Conservation (phyloP, 2,329 filamentous ascomycete genomes). For the Cordyceps militaris region DNA sequence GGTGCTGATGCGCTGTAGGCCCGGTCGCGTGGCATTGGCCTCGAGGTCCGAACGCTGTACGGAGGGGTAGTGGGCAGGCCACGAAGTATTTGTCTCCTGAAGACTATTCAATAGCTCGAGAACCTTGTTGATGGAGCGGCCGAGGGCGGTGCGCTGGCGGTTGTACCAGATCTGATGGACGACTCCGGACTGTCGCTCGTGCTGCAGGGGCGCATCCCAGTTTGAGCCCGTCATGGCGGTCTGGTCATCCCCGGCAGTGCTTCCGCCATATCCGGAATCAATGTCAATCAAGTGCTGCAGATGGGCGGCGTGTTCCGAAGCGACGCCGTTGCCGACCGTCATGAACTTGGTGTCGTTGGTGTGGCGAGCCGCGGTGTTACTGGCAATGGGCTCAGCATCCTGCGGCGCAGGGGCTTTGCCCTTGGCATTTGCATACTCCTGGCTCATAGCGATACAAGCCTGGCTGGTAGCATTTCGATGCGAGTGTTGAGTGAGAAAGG, state of each 20-base stretch:
- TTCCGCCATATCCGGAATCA: slow-evolving; percentile 90
- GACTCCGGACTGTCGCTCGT: slow-evolving; percentile 61
- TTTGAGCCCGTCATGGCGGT: slow-evolving; percentile 39
- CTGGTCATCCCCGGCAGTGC: slow-evolving; percentile 57
- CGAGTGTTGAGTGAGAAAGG: background rate
- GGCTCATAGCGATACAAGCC: slow-evolving; percentile 44
- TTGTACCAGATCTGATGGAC: slow-evolving; percentile 94
- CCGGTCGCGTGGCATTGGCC: slow-evolving; percentile 54
- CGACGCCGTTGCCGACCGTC: slow-evolving; percentile 77
- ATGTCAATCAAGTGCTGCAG: slow-evolving; percentile 75
- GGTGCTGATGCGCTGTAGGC: slow-evolving; percentile 9
- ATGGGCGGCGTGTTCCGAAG: slow-evolving; percentile 72
- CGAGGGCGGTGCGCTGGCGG: slow-evolving; percentile 80
- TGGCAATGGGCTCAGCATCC: slow-evolving; percentile 22
- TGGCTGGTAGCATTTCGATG: slow-evolving; percentile 4
- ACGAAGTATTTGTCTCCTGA: slow-evolving; percentile 81
- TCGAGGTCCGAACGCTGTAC: slow-evolving; percentile 59
- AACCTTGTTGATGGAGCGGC: slow-evolving; percentile 77
- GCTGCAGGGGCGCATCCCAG: slow-evolving; percentile 38
- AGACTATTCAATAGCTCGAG: slow-evolving; percentile 77
- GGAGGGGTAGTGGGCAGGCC: slow-evolving; percentile 93
- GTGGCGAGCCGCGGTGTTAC: slow-evolving; percentile 22
- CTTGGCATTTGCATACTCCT: slow-evolving; percentile 51
- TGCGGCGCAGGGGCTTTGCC: slow-evolving; percentile 38
- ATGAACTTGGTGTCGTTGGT: slow-evolving; percentile 60